Evolutionary conservation across 2,329 filamentous ascomycete species (phyloP), one percentile per base, ranked within the genome.

Genomic region (Sphaerulina populicola): DNA sequence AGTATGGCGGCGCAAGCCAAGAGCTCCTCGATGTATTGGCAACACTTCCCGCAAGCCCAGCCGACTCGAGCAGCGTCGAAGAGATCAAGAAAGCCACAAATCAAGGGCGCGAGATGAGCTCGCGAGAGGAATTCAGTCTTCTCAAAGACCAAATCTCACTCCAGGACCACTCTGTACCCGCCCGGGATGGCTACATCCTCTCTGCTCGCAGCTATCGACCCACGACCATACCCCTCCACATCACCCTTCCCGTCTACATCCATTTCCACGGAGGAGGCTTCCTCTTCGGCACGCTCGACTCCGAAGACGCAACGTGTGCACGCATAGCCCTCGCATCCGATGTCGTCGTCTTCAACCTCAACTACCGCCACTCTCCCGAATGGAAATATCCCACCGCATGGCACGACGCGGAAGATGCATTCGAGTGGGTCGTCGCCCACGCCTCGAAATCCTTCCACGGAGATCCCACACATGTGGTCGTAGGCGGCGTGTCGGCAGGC

Each of bases 311-410:
- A 0, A 68, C 66, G 1, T 82, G 78, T 55, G 64, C 73, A 0
- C 68, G 70, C 0, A 71, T 79, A 8, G 74, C 77, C 0, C 60
- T 72, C 10, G 67, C 68, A 4, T 61, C 69, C 0, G 62, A 66
- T 1, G 68, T 74, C 2, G 64, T 75, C 0, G 77, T 81, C 0
- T 57, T 81, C 1, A 77, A 79, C 38, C 67, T 81, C 10, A 78
- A 79, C 56, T 82, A 82, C 60, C 74, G 80, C 0, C 78, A 82
- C 57, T 78, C 78, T 0, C 79, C 79, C 0, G 74, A 81, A 46
- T 65, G 72, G 54, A 57, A 52, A 0, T 81, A 76, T 51, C 80
- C 79, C 0, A 74, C 71, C 0, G 71, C 73, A 0, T 79, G 74
- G 73, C 54, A 75, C 39, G 80, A 83, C 42, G 63, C 69, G 0